Base-by-base conservation (phyloP, 208 protist species). In the Wallacemonas rigidus region DNA sequence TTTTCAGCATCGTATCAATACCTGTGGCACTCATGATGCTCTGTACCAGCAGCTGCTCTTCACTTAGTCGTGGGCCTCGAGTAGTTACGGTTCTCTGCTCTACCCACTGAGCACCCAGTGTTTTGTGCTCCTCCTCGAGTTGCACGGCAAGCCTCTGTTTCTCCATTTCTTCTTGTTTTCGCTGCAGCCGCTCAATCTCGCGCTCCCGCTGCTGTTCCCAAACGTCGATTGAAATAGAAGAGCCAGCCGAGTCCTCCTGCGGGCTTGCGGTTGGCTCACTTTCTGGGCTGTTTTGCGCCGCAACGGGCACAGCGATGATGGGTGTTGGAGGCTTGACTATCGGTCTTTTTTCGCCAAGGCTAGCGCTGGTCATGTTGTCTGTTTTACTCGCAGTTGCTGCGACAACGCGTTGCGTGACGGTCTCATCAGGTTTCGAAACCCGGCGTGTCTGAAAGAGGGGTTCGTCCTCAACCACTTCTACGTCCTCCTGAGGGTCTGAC, bases 141-240 rank as follows among this genome's bases (percentile, higher is more conserved):
- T 82, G 39, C 8, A 71, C 48, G 3, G 74, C 72, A 1, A 89
- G 73, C 39, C 81, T 67, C 41, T 78, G 71, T 56, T 72, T 74
- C 84, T 94, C 89, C 35, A 83, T 74, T 45, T 85, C 86, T 44
- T 90, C 79, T 55, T 90, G 85, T 61, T 73, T 79, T 40, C 79
- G 73, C 43, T 88, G 88, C 44, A 95, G 65, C 15, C 86, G 76
- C 45, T 84, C 83, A 51, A 97, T 68, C 74, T 97, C 89, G 53
- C 78, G 72, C 62, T 97, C 88, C 35, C 92, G 88, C 70, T 95
- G 92, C 56, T 86, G 77, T 77, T 95, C 89, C 90, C 92, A 97
- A 4, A 74, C 71, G 74, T 95, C 90, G 2, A 95, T 89, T 4
- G 91, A 94, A 36, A 93, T 50, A 50, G 57, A 67, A 3, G 11